These are phyloP conservation scores for Musa itinerans DNA, from an alignment of 176 grass and related monocot genomes.

Conservation along the genomic window DNA sequence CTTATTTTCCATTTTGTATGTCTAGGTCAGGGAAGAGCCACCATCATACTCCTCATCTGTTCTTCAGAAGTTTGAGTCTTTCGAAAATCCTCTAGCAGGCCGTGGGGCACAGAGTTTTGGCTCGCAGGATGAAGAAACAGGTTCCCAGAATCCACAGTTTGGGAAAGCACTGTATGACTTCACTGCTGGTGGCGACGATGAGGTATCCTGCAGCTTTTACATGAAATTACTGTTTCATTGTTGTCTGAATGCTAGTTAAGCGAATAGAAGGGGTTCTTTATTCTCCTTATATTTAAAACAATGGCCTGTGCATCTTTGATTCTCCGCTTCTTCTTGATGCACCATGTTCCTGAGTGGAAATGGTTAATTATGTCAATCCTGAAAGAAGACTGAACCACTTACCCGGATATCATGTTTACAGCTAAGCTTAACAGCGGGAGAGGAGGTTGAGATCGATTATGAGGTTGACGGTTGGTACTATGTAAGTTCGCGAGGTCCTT, in stretches of 20 bases:
- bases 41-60: conserved; percentile 62
- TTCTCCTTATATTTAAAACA: too few species aligned
- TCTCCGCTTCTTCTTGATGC: background rate
- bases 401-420: conserved; percentile 33
- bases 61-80: conserved; percentile 64
- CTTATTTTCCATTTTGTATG: conserved; percentile 10
- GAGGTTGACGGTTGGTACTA: conserved; percentile 99
- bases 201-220: conserved; percentile 44
- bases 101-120: conserved; percentile 50
- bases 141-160: conserved; percentile 75
- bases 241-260: conserved; percentile 9
- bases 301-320: background rate
- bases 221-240: background rate
- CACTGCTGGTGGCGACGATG: conserved; percentile 92
- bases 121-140: conserved; percentile 47
- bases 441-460: conserved; percentile 95
- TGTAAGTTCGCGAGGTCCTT: conserved; percentile 44
- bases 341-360: background rate
- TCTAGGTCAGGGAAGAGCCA: conserved; percentile 89
- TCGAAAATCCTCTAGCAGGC: conserved; percentile 69
- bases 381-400: conserved; percentile 6
- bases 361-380: background rate
- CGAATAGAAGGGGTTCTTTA: too few species aligned
- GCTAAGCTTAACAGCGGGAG: conserved; percentile 82
- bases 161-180: conserved; percentile 95